Percentiles rank a stretch among this genome's conserved stretches.
Conservation (phyloP, 2,329 filamentous ascomycete species). For the Daldinia sp. region DNA sequence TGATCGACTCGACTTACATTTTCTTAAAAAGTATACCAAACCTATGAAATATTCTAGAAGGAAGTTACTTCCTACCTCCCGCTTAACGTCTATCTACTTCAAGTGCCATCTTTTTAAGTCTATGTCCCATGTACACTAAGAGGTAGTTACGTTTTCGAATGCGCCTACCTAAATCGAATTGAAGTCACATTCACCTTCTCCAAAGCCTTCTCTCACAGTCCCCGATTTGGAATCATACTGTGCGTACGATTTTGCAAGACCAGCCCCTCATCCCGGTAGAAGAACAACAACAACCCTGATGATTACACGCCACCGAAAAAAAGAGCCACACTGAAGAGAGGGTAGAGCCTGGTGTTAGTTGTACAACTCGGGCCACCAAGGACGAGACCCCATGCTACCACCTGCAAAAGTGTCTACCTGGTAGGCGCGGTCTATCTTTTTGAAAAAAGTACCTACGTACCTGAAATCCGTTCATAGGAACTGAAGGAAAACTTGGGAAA, state of each 20-base stretch:
- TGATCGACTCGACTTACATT: background rate
- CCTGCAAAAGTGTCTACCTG: slow-evolving; percentile 1
- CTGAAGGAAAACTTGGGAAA: too few species aligned
- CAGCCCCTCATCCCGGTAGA: slow-evolving; percentile 37
- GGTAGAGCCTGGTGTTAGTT: slow-evolving; percentile 38
- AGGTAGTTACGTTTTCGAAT: background rate
- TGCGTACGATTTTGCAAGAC: slow-evolving; percentile 35
- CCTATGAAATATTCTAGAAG: background rate
- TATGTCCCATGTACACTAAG: background rate
- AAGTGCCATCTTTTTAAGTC: background rate
- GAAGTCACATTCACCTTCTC: slow-evolving; percentile 10
- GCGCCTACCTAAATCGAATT: slow-evolving; percentile 13
- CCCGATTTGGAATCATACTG: slow-evolving; percentile 10
- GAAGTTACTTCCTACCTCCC: too few species aligned
- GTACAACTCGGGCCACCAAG: slow-evolving; percentile 40
- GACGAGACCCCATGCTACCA: slow-evolving; percentile 31
- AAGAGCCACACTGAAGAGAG: slow-evolving; percentile 40
- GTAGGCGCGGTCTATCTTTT: slow-evolving; percentile 8
- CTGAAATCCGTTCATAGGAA: slow-evolving; percentile 3
- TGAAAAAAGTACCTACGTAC: slow-evolving; percentile 23
- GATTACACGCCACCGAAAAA: slow-evolving; percentile 39
- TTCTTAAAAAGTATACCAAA: background rate
- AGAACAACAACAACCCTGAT: slow-evolving; percentile 25
- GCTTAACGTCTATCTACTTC: too few species aligned
- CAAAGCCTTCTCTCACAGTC: slow-evolving; percentile 12